Conservation (phyloP, 345 rosid species). For the Eucalyptus tenuipes region DNA sequence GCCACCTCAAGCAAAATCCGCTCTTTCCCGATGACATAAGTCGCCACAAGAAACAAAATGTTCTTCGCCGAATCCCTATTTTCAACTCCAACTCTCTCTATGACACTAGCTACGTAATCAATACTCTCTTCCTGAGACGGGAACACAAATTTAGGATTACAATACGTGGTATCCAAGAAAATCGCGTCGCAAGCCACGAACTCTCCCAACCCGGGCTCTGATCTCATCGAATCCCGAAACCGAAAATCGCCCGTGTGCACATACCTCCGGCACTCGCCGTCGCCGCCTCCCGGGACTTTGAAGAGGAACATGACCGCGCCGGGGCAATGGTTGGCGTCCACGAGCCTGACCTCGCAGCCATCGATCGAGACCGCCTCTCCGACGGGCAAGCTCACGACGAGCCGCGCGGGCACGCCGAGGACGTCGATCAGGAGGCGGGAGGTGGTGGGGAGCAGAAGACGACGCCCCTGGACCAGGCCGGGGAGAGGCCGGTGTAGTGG, state of each 20-base stretch:
- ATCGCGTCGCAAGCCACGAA: constrained; percentile 67
- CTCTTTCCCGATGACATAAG: constrained; percentile 88
- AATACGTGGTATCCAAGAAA: constrained; percentile 80
- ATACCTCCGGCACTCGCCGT: constrained; percentile 23
- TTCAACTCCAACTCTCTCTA: constrained; percentile 38
- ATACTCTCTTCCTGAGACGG: constrained; percentile 67
- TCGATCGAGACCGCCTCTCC: constrained; percentile 28
- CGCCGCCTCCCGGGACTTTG: constrained; percentile 21
- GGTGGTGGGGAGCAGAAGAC: constrained; percentile 64
- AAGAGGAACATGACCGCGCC: constrained; percentile 85
- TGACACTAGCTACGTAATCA: constrained; percentile 47
- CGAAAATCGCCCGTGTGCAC: constrained; percentile 89
- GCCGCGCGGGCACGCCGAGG: constrained; percentile 39
- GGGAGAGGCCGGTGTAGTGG: constrained; percentile 66
- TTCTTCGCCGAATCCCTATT: constrained; percentile 3
- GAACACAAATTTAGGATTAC: constrained; percentile 67
- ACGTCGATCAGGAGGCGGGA: constrained; percentile 40
- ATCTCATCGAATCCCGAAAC: constrained; percentile 38
- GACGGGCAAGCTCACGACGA: constrained; percentile 41
- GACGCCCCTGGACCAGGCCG: constrained; percentile 69
- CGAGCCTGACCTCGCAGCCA: constrained; percentile 46
- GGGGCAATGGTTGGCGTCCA: constrained; percentile 89
- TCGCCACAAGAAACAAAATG: constrained; percentile 80
- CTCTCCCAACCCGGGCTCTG: constrained; percentile 20
- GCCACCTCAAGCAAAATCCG: constrained; percentile 65